A percentile compares a stretch with the other conserved stretches of the same genome.
Conservation (phyloP, 352 stramenopile genomes). For the Globisporangium middletonii region DNA sequence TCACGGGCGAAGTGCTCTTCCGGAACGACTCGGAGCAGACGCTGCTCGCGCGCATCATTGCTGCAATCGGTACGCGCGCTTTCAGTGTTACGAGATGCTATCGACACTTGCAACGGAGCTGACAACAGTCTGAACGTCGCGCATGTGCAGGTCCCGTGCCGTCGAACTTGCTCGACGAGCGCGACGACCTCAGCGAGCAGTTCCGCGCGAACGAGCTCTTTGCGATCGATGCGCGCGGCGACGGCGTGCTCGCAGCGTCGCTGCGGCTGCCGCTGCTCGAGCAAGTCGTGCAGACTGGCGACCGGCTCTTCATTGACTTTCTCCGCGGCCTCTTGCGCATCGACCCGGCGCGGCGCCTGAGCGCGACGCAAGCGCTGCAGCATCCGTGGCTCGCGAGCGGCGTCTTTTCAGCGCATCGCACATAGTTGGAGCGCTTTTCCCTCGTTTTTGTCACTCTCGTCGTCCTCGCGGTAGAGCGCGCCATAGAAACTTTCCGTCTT, state of each 20-base stretch:
- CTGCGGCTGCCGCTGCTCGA: conserved; percentile 42
- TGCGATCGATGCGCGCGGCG: conserved; percentile 35
- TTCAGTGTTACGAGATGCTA: not conserved
- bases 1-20: conserved; percentile 86
- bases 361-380: conserved; percentile 44
- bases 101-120: not conserved
- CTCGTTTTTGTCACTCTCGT: conserved; percentile 10
- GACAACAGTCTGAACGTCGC: not conserved
- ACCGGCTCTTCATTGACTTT: conserved; percentile 63
- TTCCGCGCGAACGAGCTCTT: conserved; percentile 58
- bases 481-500: not conserved
- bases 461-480: not conserved
- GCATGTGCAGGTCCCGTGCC: conserved; percentile 48
- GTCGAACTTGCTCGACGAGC: conserved; percentile 41
- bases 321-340: conserved; percentile 61
- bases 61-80: conserved; percentile 43
- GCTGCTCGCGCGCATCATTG: conserved; percentile 91
- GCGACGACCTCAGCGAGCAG: conserved; percentile 44
- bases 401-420: conserved; percentile 45
- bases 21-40: conserved; percentile 85
- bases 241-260: conserved; percentile 33
- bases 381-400: conserved; percentile 64
- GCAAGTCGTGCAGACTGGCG: conserved; percentile 43
- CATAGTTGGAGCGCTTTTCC: conserved; percentile 14
- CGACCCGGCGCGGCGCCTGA: conserved; percentile 43